A percentile compares a stretch with the other conserved stretches of the same genome.
These are phyloP conservation scores for Talaromyces verruculosus DNA, from an alignment of 2,329 filamentous ascomycete species.

Conservation along the genomic window DNA sequence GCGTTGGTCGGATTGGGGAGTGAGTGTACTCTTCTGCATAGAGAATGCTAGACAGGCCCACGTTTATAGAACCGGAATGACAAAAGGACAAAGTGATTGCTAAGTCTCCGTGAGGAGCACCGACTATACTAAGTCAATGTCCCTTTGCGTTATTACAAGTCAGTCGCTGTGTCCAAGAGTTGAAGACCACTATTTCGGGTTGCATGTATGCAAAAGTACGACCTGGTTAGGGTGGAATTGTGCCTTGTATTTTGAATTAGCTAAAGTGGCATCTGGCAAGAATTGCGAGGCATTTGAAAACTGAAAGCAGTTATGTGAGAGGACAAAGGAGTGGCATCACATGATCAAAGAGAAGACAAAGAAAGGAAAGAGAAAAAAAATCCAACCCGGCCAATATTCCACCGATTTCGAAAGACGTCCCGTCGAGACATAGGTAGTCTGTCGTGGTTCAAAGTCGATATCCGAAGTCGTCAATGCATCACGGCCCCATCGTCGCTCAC, in stretches of 20 bases:
- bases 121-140: neutral
- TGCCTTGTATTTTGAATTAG: neutral
- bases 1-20: slow-evolving; percentile 55
- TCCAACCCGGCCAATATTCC: neutral
- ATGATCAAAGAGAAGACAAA: neutral
- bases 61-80: neutral
- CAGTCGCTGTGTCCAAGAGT: neutral
- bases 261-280: neutral
- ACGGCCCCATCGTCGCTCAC: neutral
- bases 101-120: neutral
- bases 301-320: neutral
- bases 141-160: neutral
- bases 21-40: neutral
- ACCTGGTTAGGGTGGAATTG: neutral
- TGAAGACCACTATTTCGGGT: neutral
- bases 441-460: neutral
- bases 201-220: neutral
- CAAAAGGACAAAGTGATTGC: neutral
- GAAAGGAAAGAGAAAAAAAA: neutral
- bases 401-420: neutral
- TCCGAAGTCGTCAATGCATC: neutral
- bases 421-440: neutral
- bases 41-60: neutral
- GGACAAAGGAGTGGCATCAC: neutral
- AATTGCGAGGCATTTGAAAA: neutral